Evolutionary conservation across 768 basidiomycete genomes (phyloP), one percentile per base, ranked within the genome.

Genomic region (Tylopilus sp.): DNA sequence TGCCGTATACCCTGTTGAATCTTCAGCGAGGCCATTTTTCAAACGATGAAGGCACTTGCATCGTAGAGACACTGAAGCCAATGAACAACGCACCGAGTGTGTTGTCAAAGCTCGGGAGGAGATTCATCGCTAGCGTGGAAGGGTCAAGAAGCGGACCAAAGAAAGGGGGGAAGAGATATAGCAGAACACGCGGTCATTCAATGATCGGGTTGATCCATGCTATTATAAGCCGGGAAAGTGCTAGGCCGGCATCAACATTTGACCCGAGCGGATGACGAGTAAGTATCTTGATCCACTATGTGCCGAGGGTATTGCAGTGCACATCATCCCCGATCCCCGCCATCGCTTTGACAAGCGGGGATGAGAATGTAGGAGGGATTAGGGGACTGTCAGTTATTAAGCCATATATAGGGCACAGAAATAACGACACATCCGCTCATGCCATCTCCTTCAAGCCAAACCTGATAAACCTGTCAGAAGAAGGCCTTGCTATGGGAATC

Each of bases 51-150:
- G 28, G 15, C 31, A 55, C 72, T 57, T 42, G 62, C 74, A 64
- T 43, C 36, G 65, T 59, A n/a, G 85, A 77, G 36, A 74, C 65
- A 1, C 77, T 74, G 53, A 82, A 83, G 28, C 85, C 85, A 41
- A 83, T 60, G 55, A 84, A 76, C 40, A 79, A 66, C 17, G 83
- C 82, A 31, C 85, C 85, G 15, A 86, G 73, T 1, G 84, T 85
- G 57, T 71, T 75, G 61, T 72, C 64, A 47, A 78, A 58, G 36
- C 40, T 62, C 13, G 57, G 40, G 44, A 43, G 10, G 23, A 33
- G 1, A n/a, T 11, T 7, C 68, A 69, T 68, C 25, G 49, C 35
- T 49, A 43, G 40, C 21, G 15, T 50, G 31, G 41, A 38, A 33
- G 40, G 39, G 47, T 25, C 45, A 18, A 40, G 52, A 46, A 44